Evolutionary conservation across 768 basidiomycete genomes (phyloP), one percentile per base, ranked within the genome.

Genomic region (Lenzites betulinus): DNA sequence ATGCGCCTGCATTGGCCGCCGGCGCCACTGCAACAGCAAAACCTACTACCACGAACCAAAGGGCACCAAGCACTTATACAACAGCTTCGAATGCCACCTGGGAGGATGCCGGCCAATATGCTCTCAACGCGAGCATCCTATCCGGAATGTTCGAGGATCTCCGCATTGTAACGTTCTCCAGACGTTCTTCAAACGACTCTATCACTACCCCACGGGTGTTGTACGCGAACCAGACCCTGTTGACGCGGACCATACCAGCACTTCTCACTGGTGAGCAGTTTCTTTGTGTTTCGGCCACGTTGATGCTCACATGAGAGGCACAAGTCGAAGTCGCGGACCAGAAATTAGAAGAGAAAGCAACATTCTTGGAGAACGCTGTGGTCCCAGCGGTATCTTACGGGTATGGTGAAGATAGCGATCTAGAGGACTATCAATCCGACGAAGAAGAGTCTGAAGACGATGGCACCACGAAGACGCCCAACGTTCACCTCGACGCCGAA

Each of bases 401-500:
- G n/a, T 67, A 63, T 33, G 47, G 51, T 25, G 60, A 52, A 2
- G 67, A 68, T 25, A 68, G 67, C 51, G 67, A 66, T 53, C 51
- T 68, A 18, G 64, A 65, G 23, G 66, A 67, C 28, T 13, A 22
- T 16, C 7, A 4, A 8, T 22, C 25, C 7, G 52, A 54, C n/a
- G 52, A 43, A 8, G n/a, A n/a, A n/a, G n/a, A n/a, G n/a, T n/a
- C n/a, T n/a, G n/a, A n/a, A n/a, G 23, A 16, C 52, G 16, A 20
- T 7, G 36, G 38, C 2, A 22, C 20, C 26, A 16, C 3, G 28
- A 23, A 28, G 2, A 41, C 33, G 28, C 5, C 44, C 22, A 6
- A 13, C 22, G 23, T 46, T 25, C 33, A 25, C 20, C 46, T 28
- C 39, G 3, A 53, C 3, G 23, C 23, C 44, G 23, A 22, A 46